Percentiles rank a stretch among this genome's conserved stretches.
Evolutionary conservation across 495 filamentous ascomycete species (phyloP).

Genomic region (Trichoderma reesei): DNA sequence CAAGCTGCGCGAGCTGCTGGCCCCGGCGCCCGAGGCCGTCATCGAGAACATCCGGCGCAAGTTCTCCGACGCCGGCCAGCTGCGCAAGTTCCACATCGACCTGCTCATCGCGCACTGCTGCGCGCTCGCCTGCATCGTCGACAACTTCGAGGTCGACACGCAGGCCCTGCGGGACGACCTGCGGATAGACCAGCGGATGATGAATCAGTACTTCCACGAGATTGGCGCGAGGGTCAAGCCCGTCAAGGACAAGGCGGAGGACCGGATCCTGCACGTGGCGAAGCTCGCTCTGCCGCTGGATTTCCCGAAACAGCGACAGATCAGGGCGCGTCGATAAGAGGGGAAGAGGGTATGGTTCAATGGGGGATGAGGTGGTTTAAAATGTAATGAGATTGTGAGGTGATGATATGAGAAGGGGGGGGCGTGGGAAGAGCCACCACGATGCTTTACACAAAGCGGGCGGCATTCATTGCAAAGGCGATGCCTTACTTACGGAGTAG

Average conservation of each 20-base stretch:
- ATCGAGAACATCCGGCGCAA: slow-evolving; percentile 58
- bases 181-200: slow-evolving; percentile 55
- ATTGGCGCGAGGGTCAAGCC: slow-evolving; percentile 58
- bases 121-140: slow-evolving; percentile 57
- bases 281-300: slow-evolving; percentile 67
- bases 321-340: neutral
- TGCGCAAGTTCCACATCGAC: slow-evolving; percentile 54
- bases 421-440: neutral
- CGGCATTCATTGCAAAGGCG: too few species aligned
- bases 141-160: slow-evolving; percentile 70
- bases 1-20: slow-evolving; percentile 35
- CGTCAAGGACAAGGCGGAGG: slow-evolving; percentile 35
- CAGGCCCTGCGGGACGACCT: slow-evolving; percentile 70
- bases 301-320: slow-evolving; percentile 52
- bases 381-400: neutral
- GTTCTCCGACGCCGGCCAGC: slow-evolving; percentile 51
- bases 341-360: too few species aligned
- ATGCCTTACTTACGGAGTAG: neutral
- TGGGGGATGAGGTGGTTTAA: too few species aligned
- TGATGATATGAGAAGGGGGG: neutral
- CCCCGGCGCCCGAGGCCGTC: slow-evolving; percentile 48
- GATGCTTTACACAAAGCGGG: too few species aligned
- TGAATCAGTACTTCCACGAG: slow-evolving; percentile 65
- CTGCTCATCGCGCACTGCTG: slow-evolving; percentile 60
- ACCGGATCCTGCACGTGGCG: slow-evolving; percentile 49